Evolutionary conservation across 495 filamentous ascomycete genomes (phyloP).

Genomic region (Penicillium angulare): DNA sequence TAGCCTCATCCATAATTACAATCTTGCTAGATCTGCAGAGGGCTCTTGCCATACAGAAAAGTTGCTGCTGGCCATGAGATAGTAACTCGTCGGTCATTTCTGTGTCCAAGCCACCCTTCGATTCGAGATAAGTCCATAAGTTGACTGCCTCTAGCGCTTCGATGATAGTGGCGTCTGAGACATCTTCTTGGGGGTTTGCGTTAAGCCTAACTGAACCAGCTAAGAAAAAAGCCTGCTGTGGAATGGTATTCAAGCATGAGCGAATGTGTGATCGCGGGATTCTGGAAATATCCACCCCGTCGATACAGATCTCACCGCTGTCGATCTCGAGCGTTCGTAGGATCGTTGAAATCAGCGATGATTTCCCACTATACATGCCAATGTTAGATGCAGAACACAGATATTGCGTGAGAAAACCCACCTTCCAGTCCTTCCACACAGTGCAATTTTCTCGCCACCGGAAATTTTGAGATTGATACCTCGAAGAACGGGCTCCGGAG

Average conservation of each 20-base stretch:
- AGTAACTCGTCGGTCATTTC: slow-evolving; percentile 37
- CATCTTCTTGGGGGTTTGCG: slow-evolving; percentile 33
- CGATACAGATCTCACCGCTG: slow-evolving; percentile 40
- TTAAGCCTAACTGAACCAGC: slow-evolving; percentile 46
- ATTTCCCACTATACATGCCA: slow-evolving; percentile 37
- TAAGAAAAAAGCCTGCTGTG: slow-evolving; percentile 50
- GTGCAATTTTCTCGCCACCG: slow-evolving; percentile 42
- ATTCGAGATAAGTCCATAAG: slow-evolving; percentile 36
- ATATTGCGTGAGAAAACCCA: no score
- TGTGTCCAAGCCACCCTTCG: slow-evolving; percentile 39
- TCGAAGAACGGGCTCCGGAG: slow-evolving; percentile 14
- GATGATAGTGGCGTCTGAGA: slow-evolving; percentile 36
- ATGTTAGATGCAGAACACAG: no score
- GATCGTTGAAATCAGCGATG: slow-evolving; percentile 41
- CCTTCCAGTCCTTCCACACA: slow-evolving; percentile 48
- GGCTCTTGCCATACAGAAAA: slow-evolving; percentile 48
- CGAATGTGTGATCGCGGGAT: slow-evolving; percentile 30
- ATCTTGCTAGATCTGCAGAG: slow-evolving; percentile 27
- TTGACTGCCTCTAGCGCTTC: slow-evolving; percentile 34
- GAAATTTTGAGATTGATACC: slow-evolving; percentile 11
- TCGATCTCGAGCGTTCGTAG: slow-evolving; percentile 36
- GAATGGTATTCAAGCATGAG: slow-evolving; percentile 38
- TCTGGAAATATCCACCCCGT: slow-evolving; percentile 42
- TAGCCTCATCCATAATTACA: slow-evolving; percentile 48
- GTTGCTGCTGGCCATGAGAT: slow-evolving; percentile 45